These are phyloP conservation scores for Ceratocystiopsis minuta DNA, from an alignment of 2,329 filamentous ascomycete genomes.

Conservation along the genomic window DNA sequence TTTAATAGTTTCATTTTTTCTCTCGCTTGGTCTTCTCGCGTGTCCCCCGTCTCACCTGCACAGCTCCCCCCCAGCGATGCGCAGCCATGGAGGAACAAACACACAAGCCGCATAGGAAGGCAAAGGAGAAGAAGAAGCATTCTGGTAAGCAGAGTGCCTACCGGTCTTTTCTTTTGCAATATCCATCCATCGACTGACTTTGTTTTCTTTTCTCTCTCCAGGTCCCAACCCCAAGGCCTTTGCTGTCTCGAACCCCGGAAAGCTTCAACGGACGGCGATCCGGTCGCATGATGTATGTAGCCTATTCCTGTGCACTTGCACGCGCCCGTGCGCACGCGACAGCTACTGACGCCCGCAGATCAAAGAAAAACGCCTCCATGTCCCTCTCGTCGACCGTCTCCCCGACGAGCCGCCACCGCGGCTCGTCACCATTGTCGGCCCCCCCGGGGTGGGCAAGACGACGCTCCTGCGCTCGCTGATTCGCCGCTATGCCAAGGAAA, in stretches of 20 bases:
- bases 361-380: slow-evolving; percentile 90
- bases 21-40: background rate
- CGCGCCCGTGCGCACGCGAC: background rate
- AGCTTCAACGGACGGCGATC: slow-evolving; percentile 56
- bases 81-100: slow-evolving; percentile 61
- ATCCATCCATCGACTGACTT: background rate
- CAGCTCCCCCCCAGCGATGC: background rate
- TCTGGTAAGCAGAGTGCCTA: slow-evolving; percentile 32
- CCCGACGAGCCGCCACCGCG: slow-evolving; percentile 90
- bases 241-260: slow-evolving; percentile 65
- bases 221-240: slow-evolving; percentile 83
- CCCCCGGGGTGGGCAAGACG: slow-evolving; percentile 32
- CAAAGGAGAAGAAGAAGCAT: slow-evolving; percentile 69
- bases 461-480: slow-evolving; percentile 57
- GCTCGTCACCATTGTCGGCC: slow-evolving; percentile 85
- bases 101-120: slow-evolving; percentile 69
- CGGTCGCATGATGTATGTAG: slow-evolving; percentile 49
- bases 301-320: background rate
- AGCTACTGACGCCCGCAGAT: slow-evolving; percentile 34
- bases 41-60: background rate
- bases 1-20: slow-evolving; percentile 3
- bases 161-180: too few relatives aligned
- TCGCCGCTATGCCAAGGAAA: slow-evolving; percentile 88
- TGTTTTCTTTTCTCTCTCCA: slow-evolving; percentile 14
- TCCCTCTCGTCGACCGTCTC: slow-evolving; percentile 86